These are phyloP conservation scores for Terfezia boudieri DNA, from an alignment of 495 filamentous ascomycete species.

Conservation along the genomic window DNA sequence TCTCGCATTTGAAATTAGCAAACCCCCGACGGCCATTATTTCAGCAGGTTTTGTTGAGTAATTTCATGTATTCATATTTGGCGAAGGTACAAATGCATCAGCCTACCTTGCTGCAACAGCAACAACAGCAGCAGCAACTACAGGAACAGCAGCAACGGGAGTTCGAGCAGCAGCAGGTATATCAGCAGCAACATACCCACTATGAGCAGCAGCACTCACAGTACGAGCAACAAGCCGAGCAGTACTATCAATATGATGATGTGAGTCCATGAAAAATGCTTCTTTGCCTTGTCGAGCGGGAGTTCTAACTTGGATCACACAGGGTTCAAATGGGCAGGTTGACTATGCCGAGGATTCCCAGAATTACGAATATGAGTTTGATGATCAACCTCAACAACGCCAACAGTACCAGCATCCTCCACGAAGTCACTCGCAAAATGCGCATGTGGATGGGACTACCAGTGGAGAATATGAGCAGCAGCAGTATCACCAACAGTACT, in stretches of 20 bases:
- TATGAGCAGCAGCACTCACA: slow-evolving; percentile 23
- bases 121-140: slow-evolving; percentile 41
- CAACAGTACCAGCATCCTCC: slow-evolving; percentile 6
- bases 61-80: slow-evolving; percentile 99
- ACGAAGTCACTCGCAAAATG: slow-evolving; percentile 3
- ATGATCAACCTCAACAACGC: slow-evolving; percentile 5
- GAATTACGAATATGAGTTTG: neutral
- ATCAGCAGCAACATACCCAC: slow-evolving; percentile 11
- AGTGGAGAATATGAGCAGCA: slow-evolving; percentile 2
- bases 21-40: slow-evolving; percentile 83
- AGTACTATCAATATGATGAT: slow-evolving; percentile 8
- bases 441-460: slow-evolving; percentile 5
- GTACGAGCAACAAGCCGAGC: slow-evolving; percentile 16
- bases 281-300: too few relatives aligned
- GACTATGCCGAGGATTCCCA: neutral
- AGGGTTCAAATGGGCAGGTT: neutral
- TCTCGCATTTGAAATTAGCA: slow-evolving; percentile 96
- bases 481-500: slow-evolving; percentile 31
- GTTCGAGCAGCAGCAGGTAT: slow-evolving; percentile 16
- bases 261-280: neutral
- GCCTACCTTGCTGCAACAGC: slow-evolving; percentile 51
- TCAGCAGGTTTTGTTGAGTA: slow-evolving; percentile 91
- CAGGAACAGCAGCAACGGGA: slow-evolving; percentile 36
- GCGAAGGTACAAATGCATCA: slow-evolving; percentile 98
- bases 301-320: too few relatives aligned